These are phyloP conservation scores for Podospora pseudopauciseta DNA, from an alignment of 495 filamentous ascomycete species.

Conservation along the genomic window DNA sequence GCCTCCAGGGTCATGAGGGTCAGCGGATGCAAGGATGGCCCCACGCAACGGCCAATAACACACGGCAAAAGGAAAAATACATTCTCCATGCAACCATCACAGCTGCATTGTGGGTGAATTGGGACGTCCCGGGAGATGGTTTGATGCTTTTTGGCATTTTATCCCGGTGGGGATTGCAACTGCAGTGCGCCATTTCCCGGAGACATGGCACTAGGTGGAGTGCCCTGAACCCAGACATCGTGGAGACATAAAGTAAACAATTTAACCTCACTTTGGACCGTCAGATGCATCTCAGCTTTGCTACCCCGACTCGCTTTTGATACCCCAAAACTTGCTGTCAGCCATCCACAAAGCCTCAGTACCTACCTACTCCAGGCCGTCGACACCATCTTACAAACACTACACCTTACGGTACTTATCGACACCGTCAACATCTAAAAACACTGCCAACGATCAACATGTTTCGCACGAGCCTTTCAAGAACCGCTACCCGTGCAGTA, in stretches of 20 bases:
- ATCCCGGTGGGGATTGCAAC: not conserved
- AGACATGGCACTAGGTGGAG: not conserved
- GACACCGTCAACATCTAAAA: not conserved
- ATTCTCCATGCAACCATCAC: not conserved
- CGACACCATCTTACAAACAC: too few species aligned
- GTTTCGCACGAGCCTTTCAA: not conserved
- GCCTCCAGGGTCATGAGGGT: not conserved
- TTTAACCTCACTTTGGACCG: not conserved
- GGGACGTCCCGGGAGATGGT: not conserved
- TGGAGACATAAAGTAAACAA: not conserved
- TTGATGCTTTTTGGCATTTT: not conserved
- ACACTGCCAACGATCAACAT: not conserved
- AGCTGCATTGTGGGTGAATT: not conserved
- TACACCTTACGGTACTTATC: too few species aligned
- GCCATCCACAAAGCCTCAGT: too few species aligned
- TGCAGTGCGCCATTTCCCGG: not conserved
- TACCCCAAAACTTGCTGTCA: not conserved
- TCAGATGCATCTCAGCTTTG: not conserved
- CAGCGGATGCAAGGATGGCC: not conserved
- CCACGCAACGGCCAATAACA: not conserved
- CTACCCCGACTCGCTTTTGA: not conserved
- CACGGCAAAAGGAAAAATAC: not conserved
- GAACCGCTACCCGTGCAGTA: not conserved
- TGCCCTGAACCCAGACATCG: not conserved
- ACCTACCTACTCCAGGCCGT: too few species aligned